Percentiles rank a stretch among this genome's conserved stretches.
Evolutionary conservation across 2,329 filamentous ascomycete species (phyloP).

Genomic region (Ophiostoma ips): DNA sequence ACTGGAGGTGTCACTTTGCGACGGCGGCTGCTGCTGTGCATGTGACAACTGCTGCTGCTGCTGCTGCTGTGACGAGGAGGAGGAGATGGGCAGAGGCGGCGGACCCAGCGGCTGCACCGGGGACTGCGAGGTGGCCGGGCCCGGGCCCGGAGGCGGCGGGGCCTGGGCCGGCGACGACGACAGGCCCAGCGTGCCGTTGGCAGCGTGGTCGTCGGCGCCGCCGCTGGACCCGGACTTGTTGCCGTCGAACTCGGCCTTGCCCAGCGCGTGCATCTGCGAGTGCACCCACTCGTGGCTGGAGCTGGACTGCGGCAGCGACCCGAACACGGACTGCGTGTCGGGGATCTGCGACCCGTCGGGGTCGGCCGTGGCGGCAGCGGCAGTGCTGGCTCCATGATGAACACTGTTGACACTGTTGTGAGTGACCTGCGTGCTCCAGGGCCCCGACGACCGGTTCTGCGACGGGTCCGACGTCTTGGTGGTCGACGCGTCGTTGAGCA

Average conservation of each 20-base stretch:
- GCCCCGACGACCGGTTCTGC: slow-evolving; percentile 40
- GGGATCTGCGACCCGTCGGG: slow-evolving; percentile 33
- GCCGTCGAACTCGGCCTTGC: slow-evolving; percentile 19
- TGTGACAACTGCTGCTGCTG: background rate
- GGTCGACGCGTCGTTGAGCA: slow-evolving; percentile 76
- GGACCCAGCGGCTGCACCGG: slow-evolving; percentile 9
- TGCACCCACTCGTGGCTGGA: slow-evolving; percentile 42
- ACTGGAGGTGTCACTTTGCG: slow-evolving; percentile 20
- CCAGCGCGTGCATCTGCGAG: slow-evolving; percentile 42
- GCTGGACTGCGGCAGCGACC: slow-evolving; percentile 25
- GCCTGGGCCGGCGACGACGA: slow-evolving; percentile 1
- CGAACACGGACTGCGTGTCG: slow-evolving; percentile 35
- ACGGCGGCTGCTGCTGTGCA: background rate
- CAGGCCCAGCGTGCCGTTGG: background rate
- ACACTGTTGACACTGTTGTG: slow-evolving; percentile 53
- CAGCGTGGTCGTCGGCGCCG: background rate
- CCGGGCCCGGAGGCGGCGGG: background rate
- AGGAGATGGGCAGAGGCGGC: slow-evolving; percentile 1
- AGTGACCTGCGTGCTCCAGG: slow-evolving; percentile 57
- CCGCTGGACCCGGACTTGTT: background rate
- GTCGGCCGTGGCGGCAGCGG: slow-evolving; percentile 10
- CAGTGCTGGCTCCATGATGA: background rate
- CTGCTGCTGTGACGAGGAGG: background rate
- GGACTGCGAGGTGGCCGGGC: background rate
- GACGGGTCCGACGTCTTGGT: slow-evolving; percentile 78